Conservation (phyloP, 1,284 basidiomycete genomes). For the Puccinia sorghi region DNA sequence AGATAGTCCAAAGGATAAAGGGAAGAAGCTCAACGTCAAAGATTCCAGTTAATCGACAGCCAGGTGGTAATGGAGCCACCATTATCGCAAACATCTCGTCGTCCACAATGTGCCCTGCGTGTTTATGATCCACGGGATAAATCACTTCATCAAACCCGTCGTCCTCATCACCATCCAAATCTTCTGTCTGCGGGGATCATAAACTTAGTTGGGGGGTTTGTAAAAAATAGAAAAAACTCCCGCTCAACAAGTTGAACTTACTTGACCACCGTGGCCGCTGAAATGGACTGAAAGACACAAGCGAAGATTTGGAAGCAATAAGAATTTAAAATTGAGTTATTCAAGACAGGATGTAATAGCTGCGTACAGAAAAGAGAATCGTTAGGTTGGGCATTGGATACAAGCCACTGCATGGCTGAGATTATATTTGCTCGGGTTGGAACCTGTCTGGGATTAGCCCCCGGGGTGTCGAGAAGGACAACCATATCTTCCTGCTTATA, state of each 20-base stretch:
- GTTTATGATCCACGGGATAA: slow-evolving; percentile 77
- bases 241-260: slow-evolving; percentile 53
- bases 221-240: slow-evolving; percentile 58
- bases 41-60: slow-evolving; percentile 82
- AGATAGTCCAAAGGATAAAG: background rate
- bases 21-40: slow-evolving; percentile 65
- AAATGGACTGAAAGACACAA: slow-evolving; percentile 24
- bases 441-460: slow-evolving; percentile 64
- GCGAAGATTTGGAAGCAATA: background rate
- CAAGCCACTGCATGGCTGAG: slow-evolving; percentile 85
- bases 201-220: slow-evolving; percentile 54
- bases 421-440: slow-evolving; percentile 84
- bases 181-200: background rate
- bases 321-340: slow-evolving; percentile 60
- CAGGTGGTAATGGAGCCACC: slow-evolving; percentile 70
- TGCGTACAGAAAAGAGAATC: slow-evolving; percentile 78
- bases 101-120: slow-evolving; percentile 73
- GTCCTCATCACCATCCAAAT: slow-evolving; percentile 61
- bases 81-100: slow-evolving; percentile 61
- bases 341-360: slow-evolving; percentile 51
- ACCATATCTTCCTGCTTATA: slow-evolving; percentile 82
- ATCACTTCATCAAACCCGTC: slow-evolving; percentile 67
- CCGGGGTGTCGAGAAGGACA: slow-evolving; percentile 75
- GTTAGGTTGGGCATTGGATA: slow-evolving; percentile 72
- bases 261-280: slow-evolving; percentile 76